phyloP scores from a whole-genome alignment of 768 basidiomycete genomes.

The Auricularia sp. region DNA sequence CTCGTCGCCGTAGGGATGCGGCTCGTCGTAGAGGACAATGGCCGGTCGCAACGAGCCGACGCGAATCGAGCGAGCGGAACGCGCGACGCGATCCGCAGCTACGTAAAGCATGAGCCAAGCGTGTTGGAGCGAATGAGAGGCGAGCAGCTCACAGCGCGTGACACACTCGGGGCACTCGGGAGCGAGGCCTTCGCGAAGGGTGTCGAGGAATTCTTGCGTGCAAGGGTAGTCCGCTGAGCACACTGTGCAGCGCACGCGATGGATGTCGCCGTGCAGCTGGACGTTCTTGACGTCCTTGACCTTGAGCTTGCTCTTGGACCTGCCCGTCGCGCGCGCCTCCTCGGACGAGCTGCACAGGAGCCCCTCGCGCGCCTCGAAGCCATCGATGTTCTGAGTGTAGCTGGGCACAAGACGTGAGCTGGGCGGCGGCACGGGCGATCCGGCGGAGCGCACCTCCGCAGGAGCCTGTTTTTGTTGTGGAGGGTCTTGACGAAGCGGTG shows the following conservation, averaged over 20 bases:
- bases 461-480: slow-evolving; percentile 70
- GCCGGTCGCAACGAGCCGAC: slow-evolving; percentile 86
- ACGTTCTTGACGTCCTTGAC: slow-evolving; percentile 75
- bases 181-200: slow-evolving; percentile 60
- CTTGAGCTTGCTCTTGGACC: slow-evolving; percentile 60
- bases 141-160: slow-evolving; percentile 55
- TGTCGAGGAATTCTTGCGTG: slow-evolving; percentile 45
- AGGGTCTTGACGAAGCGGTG: slow-evolving; percentile 83
- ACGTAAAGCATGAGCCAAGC: slow-evolving; percentile 7
- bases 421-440: background rate
- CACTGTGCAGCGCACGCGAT: slow-evolving; percentile 76
- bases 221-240: slow-evolving; percentile 78
- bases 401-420: background rate
- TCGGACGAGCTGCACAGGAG: slow-evolving; percentile 57
- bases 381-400: slow-evolving; percentile 98
- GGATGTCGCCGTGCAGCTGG: slow-evolving; percentile 91
- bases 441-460: slow-evolving; percentile 62
- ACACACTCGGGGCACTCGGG: slow-evolving; percentile 84
- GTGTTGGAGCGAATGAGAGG: slow-evolving; percentile 4
- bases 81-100: slow-evolving; percentile 74
- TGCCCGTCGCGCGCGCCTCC: slow-evolving; percentile 38
- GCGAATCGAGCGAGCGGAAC: slow-evolving; percentile 67
- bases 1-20: slow-evolving; percentile 85
- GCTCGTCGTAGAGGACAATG: slow-evolving; percentile 92
- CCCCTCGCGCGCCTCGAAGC: slow-evolving; percentile 75